Evolutionary conservation across 805 yeast species (phyloP), one percentile per base, ranked within the genome.

Genomic region (Candida insectorum): DNA sequence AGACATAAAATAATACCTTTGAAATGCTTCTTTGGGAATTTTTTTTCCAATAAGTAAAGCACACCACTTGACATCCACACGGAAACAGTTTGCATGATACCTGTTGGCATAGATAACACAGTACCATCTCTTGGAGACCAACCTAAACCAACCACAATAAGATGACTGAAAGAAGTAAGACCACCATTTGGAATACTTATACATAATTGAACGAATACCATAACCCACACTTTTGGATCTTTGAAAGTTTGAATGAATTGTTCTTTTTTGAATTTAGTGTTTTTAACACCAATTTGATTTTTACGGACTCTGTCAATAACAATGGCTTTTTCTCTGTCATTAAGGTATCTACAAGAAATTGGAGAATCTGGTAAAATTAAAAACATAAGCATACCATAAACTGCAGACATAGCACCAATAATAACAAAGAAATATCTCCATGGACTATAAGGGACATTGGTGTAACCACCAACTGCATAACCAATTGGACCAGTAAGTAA

Each of bases 391-490:
- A 70, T 33, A 5, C 82, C 83, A 10, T 75, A 47, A 7, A 71
- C 43, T 47, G 6, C 78, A 51, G 6, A 85, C 77, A 36, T 75
- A 61, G 7, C 65, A 47, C 16, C 91, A 89, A 29, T 73, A 69
- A 24, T 79, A 60, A 31, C 82, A 54, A 49, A 69, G 81, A 6
- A 79, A 50, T 13, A 75, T 49, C 49, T 72, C 75, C 88, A 88
- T 81, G 6, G 79, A 64, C 3, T 56, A 60, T 8, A 77, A 54
- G 19, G 60, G 33, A 49, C 65, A 72, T 51, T 53, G 11, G 53
- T 60, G 41, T 69, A 60, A n/a, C 39, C 40, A 39, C 64, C 58
- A 33, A 71, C 48, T 11, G 79, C 81, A 43, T 77, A 77, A 2
- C 83, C 77, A 35, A 79, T 69, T 9, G 69, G 64, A 16, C 71